Evolutionary conservation across 2,329 filamentous ascomycete genomes (phyloP).

Genomic region (Alternaria incomplexa): DNA sequence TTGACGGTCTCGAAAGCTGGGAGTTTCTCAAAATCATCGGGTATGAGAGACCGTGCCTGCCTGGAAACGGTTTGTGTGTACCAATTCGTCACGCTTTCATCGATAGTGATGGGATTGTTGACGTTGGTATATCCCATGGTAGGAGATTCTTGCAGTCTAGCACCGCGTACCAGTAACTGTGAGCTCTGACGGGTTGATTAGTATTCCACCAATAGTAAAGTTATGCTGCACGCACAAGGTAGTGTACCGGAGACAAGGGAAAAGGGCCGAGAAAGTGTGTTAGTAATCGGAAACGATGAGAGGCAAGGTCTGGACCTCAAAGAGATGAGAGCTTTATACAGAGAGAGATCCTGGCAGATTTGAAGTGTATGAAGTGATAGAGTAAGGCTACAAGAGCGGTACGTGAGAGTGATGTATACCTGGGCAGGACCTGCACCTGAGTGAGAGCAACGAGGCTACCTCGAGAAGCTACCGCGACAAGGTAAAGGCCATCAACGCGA

Average conservation of each 20-base stretch:
- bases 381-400: not conserved
- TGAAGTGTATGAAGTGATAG: not conserved
- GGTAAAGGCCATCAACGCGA: not conserved
- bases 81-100: not conserved
- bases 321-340: not conserved
- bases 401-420: not conserved
- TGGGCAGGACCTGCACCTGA: not conserved
- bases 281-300: not conserved
- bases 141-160: not conserved
- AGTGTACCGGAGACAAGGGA: not conserved
- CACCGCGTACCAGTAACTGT: not conserved
- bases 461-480: not conserved
- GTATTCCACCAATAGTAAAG: not conserved
- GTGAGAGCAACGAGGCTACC: not conserved
- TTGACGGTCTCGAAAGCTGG: not conserved
- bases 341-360: not conserved
- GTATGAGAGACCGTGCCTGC: not conserved
- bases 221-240: not conserved
- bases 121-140: not conserved
- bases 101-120: not conserved
- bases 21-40: not conserved
- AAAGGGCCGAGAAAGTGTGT: not conserved
- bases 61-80: not conserved
- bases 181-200: not conserved
- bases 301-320: not conserved